Evolutionary conservation across 169 alveolate species (phyloP), one percentile per base, ranked within the genome.

Genomic region (Perkinsus marinus): DNA sequence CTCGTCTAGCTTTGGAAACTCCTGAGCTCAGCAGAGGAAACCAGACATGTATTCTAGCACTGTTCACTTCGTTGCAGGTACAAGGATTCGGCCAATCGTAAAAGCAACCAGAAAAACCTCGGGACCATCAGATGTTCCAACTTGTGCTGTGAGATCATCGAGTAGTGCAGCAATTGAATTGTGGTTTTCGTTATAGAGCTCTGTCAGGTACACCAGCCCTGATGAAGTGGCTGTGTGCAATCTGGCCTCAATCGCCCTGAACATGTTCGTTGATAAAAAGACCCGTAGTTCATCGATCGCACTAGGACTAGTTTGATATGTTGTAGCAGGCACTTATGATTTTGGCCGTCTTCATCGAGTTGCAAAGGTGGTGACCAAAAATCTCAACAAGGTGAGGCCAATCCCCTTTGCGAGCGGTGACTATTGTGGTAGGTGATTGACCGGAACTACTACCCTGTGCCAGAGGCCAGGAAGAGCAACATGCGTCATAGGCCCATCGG

Each of bases 191-290:
- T 2, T 13, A 57, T 2, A 26, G 5, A 19, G 79, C 34, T 26
- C 34, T 57, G 22, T 13, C 34, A 57, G 79, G 79, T 99, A 97
- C 95, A 98, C 99, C 19, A 94, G 98, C 43, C 97, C 98, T 0
- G 99, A 98, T 91, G 99, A 99, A 95, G 98, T 98, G 90, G 99
- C 99, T n/a, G 99, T 98, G 68, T 99, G 99, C 94, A 99, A 99
- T 94, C 94, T 99, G 90, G 99, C 99, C 22, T 98, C 99, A 37
- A 96, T 99, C 30, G 98, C 99, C 7, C 95, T 97, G 17, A 96
- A 96, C 7, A 92, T 95, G 93, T 97, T 95, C 43, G 97, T 96
- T 68, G 95, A 96, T 91, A 92, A 39, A 43, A 96, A 94, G 90
- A 93, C 92, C 17, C 39, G 90, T 47, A 34, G 39, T 41, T 6